phyloP scores from a whole-genome alignment of 495 filamentous ascomycete species.

The Daldinia loculata region DNA sequence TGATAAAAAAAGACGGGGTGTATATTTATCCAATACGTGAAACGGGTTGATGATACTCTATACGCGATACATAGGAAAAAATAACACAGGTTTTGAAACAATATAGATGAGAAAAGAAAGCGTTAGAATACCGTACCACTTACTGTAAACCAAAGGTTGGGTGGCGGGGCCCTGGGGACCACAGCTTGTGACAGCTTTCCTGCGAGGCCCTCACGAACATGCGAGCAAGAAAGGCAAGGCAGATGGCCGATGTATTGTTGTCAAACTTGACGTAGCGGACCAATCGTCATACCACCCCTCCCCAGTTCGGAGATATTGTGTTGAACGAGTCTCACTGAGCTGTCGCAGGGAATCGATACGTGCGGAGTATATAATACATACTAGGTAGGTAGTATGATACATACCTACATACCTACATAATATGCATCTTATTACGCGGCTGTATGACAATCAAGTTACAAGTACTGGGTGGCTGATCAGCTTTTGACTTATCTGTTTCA shows the following conservation, averaged over 20 bases:
- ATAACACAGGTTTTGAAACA: slow-evolving; percentile 28
- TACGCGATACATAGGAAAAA: slow-evolving; percentile 6
- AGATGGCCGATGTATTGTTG: slow-evolving; percentile 24
- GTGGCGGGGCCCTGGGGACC: slow-evolving; percentile 24
- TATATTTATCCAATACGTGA: slow-evolving; percentile 33
- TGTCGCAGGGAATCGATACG: slow-evolving; percentile 25
- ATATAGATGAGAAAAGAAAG: slow-evolving; percentile 27
- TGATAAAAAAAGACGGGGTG: slow-evolving; percentile 31
- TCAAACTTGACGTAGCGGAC: slow-evolving; percentile 35
- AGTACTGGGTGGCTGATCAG: slow-evolving; percentile 28
- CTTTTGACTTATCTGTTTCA: slow-evolving; percentile 21
- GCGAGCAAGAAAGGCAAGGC: slow-evolving; percentile 26
- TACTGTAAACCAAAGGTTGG: slow-evolving; percentile 9
- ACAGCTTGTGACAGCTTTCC: slow-evolving; percentile 25
- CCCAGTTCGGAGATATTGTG: slow-evolving; percentile 39
- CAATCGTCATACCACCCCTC: slow-evolving; percentile 21
- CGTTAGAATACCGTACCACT: slow-evolving; percentile 30
- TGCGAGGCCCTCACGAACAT: slow-evolving; percentile 28
- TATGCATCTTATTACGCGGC: slow-evolving; percentile 38
- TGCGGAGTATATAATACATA: slow-evolving; percentile 11
- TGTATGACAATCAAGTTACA: slow-evolving; percentile 38
- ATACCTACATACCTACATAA: too few species aligned
- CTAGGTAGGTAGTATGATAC: not conserved
- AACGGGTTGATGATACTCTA: slow-evolving; percentile 26
- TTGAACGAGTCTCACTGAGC: slow-evolving; percentile 32